Base-by-base conservation (phyloP, 2,329 filamentous ascomycete species). In the Mycosphaerella sp. region DNA sequence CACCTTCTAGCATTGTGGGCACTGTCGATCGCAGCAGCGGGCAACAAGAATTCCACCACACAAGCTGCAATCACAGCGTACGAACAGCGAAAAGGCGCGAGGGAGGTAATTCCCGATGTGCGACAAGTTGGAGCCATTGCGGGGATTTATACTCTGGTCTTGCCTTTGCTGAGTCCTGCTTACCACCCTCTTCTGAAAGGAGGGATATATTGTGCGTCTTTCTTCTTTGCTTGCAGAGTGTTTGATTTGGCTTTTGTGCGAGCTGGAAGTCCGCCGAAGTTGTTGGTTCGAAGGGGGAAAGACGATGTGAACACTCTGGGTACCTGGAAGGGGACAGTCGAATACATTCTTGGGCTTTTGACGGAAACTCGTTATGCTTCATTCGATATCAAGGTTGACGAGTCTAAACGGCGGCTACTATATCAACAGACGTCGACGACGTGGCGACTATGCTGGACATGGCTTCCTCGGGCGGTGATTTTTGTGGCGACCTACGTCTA, bases 201-300 rank as follows among this genome's bases (percentile, higher is more conserved):
- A 16, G 12, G 46, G 7, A 12, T 44, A 6, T 35, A 44, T 7
- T 30, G 46, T 18, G 10, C 25, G 14, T 45, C 41, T 4, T 53
- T 50, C 42, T 53, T 53, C 35, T 27, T 18, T 25, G 51, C 40
- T 3, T 53, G 46, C 14, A 53, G 50, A 14, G 18, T 53, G 6
- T 14, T 50, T 8, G 46, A 53, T 17, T 9, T 53, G 8, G 39
- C 36, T 1, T 35, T 49, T 6, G 12, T 44, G n/a, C 34, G 37
- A 13, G 46, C 44, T 3, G 21, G 21, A 7, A 39, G 13, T 8
- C 41, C 47, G 16, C 46, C 46, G n/a, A 32, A 13, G 21, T 37
- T 46, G 21, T 13, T n/a, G 2, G 41, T 13, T 2, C 14, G 25
- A 14, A 27, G 34, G 27, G 32, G 34, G 14, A 17, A 8, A 5